Evolutionary conservation across 225 moss, liverwort and hornwort genomes (phyloP).

Genomic region (Pseudisothecium myosuroides): DNA sequence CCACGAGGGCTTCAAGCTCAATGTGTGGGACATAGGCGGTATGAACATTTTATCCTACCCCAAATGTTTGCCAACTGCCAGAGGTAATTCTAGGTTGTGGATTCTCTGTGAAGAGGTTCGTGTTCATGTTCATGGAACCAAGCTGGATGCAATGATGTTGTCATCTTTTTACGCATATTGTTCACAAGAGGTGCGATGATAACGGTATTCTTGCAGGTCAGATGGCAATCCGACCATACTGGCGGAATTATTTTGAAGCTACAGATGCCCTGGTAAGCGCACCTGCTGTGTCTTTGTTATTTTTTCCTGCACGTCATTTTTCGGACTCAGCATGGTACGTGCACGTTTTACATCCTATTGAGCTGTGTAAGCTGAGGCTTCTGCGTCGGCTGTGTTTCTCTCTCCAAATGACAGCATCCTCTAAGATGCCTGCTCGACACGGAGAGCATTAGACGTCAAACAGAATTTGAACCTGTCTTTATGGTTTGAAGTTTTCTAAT

Average conservation of each 20-base stretch:
- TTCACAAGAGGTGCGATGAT: not conserved
- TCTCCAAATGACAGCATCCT: not conserved
- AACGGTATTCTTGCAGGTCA: slow-evolving; percentile 8
- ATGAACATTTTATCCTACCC: not conserved
- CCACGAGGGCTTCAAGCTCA: slow-evolving; percentile 38
- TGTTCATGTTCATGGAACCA: not conserved
- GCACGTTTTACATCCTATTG: not conserved
- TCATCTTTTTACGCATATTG: no score
- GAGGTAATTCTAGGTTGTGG: not conserved
- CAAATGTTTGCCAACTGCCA: not conserved
- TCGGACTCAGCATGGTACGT: no score
- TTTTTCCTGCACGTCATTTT: not conserved
- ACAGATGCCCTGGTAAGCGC: slow-evolving; percentile 31
- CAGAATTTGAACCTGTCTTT: not conserved
- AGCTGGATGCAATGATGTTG: not conserved
- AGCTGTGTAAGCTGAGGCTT: not conserved
- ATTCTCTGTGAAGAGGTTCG: not conserved
- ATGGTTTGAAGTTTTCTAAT: not conserved
- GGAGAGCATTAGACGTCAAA: not conserved
- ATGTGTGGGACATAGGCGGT: slow-evolving; percentile 51
- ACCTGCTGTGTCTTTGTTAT: no score
- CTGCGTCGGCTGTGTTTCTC: not conserved
- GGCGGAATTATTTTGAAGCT: slow-evolving; percentile 46
- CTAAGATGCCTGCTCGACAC: not conserved
- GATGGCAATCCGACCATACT: slow-evolving; percentile 30